These are phyloP conservation scores for Nicotiana knightiana DNA, from an alignment of 257 asterid genomes.

Conservation along the genomic window DNA sequence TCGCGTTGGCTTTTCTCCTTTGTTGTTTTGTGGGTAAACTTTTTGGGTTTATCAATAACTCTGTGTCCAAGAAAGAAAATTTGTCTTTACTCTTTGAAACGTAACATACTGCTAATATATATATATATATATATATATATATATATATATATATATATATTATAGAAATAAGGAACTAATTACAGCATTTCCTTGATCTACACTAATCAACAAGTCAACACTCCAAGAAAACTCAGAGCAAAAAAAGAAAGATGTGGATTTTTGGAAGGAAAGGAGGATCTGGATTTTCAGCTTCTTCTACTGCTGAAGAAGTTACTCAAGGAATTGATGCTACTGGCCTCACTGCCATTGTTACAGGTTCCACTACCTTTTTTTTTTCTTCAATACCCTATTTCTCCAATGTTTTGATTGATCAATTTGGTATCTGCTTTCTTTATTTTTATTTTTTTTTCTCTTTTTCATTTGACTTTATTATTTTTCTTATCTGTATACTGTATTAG, in stretches of 20 bases:
- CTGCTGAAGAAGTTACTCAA: conserved; percentile 49
- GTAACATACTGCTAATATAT: neutral
- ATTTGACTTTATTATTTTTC: neutral
- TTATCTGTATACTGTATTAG: neutral
- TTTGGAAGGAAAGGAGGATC: conserved; percentile 47
- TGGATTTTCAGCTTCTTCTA: conserved; percentile 52
- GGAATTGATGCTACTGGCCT: conserved; percentile 56
- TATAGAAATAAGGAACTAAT: neutral
- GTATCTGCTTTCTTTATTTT: too few species aligned
- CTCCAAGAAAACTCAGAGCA: neutral
- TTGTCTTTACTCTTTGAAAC: neutral
- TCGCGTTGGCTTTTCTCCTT: neutral
- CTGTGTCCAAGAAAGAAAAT: neutral
- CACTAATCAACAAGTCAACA: neutral
- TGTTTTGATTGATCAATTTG: neutral
- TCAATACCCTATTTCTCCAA: neutral
- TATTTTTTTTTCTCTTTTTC: neutral
- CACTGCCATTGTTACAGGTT: conserved; percentile 64
- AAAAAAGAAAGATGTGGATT: conserved; percentile 40
- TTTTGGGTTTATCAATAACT: neutral
- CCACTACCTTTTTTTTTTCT: neutral
- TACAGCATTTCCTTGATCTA: neutral
- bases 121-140: too few species aligned
- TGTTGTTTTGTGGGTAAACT: neutral
- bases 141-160: too few species aligned